These are phyloP conservation scores for Drechslerella dactyloides DNA, from an alignment of 2,329 filamentous ascomycete genomes.

Conservation along the genomic window DNA sequence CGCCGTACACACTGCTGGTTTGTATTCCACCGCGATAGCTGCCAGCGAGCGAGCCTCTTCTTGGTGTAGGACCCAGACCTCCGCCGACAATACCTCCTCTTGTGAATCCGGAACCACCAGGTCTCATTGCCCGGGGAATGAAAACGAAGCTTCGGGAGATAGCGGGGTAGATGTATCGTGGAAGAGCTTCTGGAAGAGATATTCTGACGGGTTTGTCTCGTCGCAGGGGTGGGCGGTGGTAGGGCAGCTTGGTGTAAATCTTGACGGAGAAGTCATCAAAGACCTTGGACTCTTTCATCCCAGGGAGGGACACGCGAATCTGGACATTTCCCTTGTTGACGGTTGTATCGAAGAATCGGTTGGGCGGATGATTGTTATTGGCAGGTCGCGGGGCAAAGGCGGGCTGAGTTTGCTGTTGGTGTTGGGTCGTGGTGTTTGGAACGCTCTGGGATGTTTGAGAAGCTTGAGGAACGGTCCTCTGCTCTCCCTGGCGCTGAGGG, in stretches of 20 bases:
- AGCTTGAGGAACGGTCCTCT: constrained; percentile 35
- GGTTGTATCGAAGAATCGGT: constrained; percentile 54
- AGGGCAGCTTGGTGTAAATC: constrained; percentile 90
- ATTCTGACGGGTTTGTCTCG: constrained; percentile 96
- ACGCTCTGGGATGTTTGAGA: constrained; percentile 34
- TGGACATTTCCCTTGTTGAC: constrained; percentile 79
- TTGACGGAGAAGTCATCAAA: constrained; percentile 81
- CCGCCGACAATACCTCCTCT: constrained; percentile 66
- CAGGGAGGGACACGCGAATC: constrained; percentile 79
- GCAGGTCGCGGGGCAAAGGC: constrained; percentile 52
- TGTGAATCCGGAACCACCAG: constrained; percentile 59
- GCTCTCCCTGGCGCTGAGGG: constrained; percentile 47
- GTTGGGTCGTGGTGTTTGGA: constrained; percentile 52
- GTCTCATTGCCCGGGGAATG: constrained; percentile 89
- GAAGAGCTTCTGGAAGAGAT: constrained; percentile 78
- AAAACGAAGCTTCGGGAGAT: constrained; percentile 95
- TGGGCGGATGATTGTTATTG: constrained; percentile 40
- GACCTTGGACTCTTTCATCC: constrained; percentile 72
- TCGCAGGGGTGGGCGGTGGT: constrained; percentile 89
- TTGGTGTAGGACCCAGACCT: constrained; percentile 68
- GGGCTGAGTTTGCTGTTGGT: constrained; percentile 52
- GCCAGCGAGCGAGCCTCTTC: constrained; percentile 42
- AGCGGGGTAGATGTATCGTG: constrained; percentile 89
- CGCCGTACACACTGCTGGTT: constrained; percentile 77
- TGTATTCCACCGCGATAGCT: constrained; percentile 57